Evolutionary conservation across 2,329 filamentous ascomycete genomes (phyloP).

Genomic region (Penicillium sp.): DNA sequence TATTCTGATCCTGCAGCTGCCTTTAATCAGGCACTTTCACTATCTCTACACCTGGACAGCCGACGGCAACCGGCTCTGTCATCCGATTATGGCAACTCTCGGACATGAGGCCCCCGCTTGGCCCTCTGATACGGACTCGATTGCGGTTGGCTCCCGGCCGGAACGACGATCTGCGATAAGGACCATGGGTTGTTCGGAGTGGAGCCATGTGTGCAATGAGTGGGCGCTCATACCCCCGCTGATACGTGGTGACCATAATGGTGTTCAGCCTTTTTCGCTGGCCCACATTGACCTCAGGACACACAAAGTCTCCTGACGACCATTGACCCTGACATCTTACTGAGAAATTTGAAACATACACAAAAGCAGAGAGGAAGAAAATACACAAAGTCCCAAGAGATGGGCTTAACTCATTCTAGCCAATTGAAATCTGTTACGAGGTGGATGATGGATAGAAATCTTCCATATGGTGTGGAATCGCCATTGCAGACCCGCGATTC

Average conservation of each 20-base stretch:
- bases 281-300: neutral
- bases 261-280: neutral
- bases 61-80: constrained; percentile 1
- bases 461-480: neutral
- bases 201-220: neutral
- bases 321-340: too few species aligned
- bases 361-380: neutral
- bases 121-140: neutral
- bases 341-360: neutral
- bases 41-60: neutral
- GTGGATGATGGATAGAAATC: neutral
- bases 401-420: neutral
- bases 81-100: neutral
- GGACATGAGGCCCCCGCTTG: neutral
- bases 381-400: neutral
- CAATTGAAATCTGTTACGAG: neutral
- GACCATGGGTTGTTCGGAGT: neutral
- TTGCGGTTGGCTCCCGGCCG: neutral
- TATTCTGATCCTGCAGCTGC: neutral
- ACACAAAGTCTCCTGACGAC: neutral
- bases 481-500: neutral
- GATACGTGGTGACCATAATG: neutral
- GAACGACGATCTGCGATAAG: constrained; percentile 3
- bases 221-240: neutral
- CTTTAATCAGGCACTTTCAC: neutral